A percentile compares a stretch with the other conserved stretches of the same genome.
Evolutionary conservation across 495 filamentous ascomycete species (phyloP).

Genomic region (Penicillium turbatum): DNA sequence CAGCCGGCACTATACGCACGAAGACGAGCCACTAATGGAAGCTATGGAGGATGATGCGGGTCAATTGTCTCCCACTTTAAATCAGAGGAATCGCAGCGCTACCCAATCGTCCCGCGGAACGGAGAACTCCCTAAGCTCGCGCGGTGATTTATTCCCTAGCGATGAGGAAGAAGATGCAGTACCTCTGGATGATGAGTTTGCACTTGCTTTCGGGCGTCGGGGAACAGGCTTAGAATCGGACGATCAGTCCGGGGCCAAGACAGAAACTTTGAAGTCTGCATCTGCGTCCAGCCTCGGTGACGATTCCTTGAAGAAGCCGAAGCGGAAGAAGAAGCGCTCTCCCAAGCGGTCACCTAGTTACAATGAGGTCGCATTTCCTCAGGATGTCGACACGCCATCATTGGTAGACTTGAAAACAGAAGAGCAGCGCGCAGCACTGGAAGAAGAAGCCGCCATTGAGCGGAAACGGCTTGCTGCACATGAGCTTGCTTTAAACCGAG

Average conservation of each 20-base stretch:
- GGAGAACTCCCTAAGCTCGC: constrained; percentile 84
- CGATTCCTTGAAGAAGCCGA: constrained; percentile 45
- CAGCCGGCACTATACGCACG: constrained; percentile 41
- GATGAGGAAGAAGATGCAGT: constrained; percentile 92
- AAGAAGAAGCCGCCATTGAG: constrained; percentile 69
- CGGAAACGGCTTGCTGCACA: constrained; percentile 67
- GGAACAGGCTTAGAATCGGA: constrained; percentile 58
- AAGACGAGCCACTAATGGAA: constrained; percentile 71
- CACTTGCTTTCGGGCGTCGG: constrained; percentile 66
- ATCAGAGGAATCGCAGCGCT: constrained; percentile 66
- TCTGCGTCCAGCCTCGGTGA: constrained; percentile 52
- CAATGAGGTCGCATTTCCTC: constrained; percentile 11
- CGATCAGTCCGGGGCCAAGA: constrained; percentile 67
- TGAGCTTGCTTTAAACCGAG: constrained; percentile 64
- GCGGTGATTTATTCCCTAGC: constrained; percentile 90
- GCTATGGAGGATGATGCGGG: constrained; percentile 48
- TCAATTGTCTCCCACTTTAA: constrained; percentile 26
- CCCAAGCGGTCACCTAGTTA: constrained; percentile 23
- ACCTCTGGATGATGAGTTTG: constrained; percentile 89
- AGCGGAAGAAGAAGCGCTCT: constrained; percentile 28
- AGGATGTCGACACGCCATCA: constrained; percentile 43
- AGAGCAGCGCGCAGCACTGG: constrained; percentile 60
- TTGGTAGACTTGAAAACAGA: constrained; percentile 72
- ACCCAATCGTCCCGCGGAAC: constrained; percentile 81
- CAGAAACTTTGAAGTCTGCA: constrained; percentile 57